Percentiles rank a stretch among this genome's conserved stretches.
These are phyloP conservation scores for Elaeis oleifera DNA, from an alignment of 202 grass and related monocot genomes.

Conservation along the genomic window DNA sequence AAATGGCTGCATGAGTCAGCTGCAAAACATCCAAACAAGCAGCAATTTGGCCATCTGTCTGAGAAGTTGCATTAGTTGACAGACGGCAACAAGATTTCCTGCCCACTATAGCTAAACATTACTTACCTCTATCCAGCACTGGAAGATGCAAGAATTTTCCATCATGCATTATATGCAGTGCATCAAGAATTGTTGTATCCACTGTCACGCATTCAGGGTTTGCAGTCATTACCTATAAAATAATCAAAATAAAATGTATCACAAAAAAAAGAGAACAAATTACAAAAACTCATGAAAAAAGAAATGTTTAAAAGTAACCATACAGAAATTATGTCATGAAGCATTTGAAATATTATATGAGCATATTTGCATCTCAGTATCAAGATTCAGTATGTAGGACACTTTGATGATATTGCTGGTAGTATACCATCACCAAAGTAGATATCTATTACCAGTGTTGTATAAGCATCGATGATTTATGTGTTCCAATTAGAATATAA, in stretches of 20 bases:
- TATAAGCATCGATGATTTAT: no score
- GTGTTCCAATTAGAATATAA: no score
- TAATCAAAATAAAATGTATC: constrained; percentile 9
- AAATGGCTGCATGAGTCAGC: constrained; percentile 90
- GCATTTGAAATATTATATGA: no score
- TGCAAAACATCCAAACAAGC: constrained; percentile 92
- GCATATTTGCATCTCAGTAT: no score
- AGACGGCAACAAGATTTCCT: not conserved
- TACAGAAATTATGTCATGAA: no score
- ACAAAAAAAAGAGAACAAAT: not conserved
- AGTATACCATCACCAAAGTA: no score
- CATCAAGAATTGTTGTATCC: constrained; percentile 90
- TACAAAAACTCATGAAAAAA: constrained; percentile 1
- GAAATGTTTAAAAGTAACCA: no score
- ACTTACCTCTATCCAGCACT: constrained; percentile 70
- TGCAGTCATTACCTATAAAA: constrained; percentile 73
- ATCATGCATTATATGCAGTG: constrained; percentile 92
- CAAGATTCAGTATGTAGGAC: no score
- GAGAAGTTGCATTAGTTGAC: constrained; percentile 29
- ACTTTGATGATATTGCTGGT: no score
- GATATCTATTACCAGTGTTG: no score
- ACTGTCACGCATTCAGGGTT: constrained; percentile 75
- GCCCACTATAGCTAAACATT: not conserved
- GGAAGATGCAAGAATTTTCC: constrained; percentile 98
- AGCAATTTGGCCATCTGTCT: constrained; percentile 66